Base-by-base conservation (phyloP, 768 basidiomycete genomes). In the Calocera cornea region DNA sequence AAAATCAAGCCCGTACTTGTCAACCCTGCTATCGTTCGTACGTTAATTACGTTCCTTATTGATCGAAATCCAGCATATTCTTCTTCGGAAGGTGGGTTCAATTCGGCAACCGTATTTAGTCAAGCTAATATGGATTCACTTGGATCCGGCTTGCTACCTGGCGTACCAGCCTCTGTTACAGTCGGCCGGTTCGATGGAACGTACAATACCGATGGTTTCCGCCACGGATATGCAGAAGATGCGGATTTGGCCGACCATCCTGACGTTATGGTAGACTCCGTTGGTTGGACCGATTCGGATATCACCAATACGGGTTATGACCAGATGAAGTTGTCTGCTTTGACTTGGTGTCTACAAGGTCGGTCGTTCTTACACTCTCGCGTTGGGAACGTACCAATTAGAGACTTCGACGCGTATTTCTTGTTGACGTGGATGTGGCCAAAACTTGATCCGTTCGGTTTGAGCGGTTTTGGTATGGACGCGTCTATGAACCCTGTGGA, bases 351-450 rank as follows among this genome's bases (percentile, higher is more conserved):
- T 31, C 22, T 60, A 31, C 27, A 33, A 19, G 54, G 54, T 16
- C 11, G 22, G 27, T 33, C 31, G 54, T 75, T 70, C 66, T 41
- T 79, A 22, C 47, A 76, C 50, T 68, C 79, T 40, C 72, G 72
- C 2, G 79, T 79, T 70, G 75, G 69, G n/a, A 66, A 72, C 17
- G 17, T 31, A 2, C 76, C 78, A 7, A 72, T 73, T 0, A 78
- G 78, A 70, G 77, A 80, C 65, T 80, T 78, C 71, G 69, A 69
- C 40, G 78, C 80, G 68, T 76, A 76, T 0, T 2, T 41, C 5
- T 44, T 82, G 22, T 78, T 82, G 50, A 79, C 80, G 0, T 74
- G 72, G 68, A 75, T 80, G 19, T 81, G 78, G 71, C 80, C 81
- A 1, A 78, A 78, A 0, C 65, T 83, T 0, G 81, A 77, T 72